Percentiles rank a stretch among this genome's conserved stretches.
phyloP scores from a whole-genome alignment of 2,329 filamentous ascomycete genomes.

The Diplodia intermedia region DNA sequence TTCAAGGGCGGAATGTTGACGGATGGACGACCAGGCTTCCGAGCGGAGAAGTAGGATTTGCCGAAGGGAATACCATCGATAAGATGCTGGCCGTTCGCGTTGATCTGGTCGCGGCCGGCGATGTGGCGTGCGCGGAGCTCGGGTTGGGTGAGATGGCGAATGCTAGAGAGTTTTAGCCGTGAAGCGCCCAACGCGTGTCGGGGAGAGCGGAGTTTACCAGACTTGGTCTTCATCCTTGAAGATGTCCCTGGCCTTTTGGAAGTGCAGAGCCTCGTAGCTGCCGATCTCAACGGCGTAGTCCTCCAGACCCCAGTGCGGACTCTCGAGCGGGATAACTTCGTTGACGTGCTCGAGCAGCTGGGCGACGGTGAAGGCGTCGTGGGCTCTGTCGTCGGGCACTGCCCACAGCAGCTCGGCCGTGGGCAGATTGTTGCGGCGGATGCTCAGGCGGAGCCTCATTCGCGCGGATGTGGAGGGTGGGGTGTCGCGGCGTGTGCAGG shows the following conservation, averaged over 20 bases:
- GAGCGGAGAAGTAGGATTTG: conserved; percentile 66
- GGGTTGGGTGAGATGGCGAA: conserved; percentile 76
- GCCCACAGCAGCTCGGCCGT: conserved; percentile 48
- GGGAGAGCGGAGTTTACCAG: conserved; percentile 60
- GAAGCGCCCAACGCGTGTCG: conserved; percentile 7
- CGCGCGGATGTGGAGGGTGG: background rate
- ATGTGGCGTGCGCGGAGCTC: conserved; percentile 77
- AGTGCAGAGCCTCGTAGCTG: conserved; percentile 88
- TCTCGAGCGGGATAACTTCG: conserved; percentile 80
- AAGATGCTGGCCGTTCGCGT: conserved; percentile 76
- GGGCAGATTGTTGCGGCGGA: conserved; percentile 48
- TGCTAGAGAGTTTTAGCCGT: conserved; percentile 58
- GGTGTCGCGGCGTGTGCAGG: background rate
- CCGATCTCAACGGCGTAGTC: conserved; percentile 84
- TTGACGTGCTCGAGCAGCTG: conserved; percentile 81
- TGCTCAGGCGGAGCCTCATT: conserved; percentile 48
- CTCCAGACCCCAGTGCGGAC: conserved; percentile 82
- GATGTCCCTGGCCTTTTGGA: conserved; percentile 71
- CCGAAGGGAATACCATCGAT: conserved; percentile 88
- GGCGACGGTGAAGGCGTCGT: conserved; percentile 65
- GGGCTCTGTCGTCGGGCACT: conserved; percentile 43
- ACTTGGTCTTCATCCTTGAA: conserved; percentile 86
- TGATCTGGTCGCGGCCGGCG: conserved; percentile 82
- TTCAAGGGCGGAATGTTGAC: conserved; percentile 78
- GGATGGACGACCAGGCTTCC: conserved; percentile 66